Evolutionary conservation across 2,329 filamentous ascomycete species (phyloP).

Genomic region (Pseudogymnoascus pannorum): DNA sequence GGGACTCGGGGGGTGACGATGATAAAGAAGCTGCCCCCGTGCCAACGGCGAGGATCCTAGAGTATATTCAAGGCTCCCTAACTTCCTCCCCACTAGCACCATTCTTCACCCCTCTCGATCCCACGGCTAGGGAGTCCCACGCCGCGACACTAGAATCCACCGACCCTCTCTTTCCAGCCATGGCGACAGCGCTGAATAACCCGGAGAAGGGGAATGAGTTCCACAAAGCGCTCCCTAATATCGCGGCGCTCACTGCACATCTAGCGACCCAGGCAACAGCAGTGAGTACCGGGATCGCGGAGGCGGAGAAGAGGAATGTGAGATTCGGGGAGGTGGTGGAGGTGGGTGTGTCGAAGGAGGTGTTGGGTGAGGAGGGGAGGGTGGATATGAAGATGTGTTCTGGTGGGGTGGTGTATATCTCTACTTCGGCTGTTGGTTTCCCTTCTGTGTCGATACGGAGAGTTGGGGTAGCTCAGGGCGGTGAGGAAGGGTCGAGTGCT

Average conservation of each 20-base stretch:
- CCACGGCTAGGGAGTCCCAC: conserved; percentile 55
- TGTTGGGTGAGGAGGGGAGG: conserved; percentile 11
- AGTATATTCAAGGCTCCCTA: conserved; percentile 69
- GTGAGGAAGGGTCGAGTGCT: too few species aligned
- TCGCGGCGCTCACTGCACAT: conserved; percentile 57
- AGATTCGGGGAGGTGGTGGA: conserved; percentile 49
- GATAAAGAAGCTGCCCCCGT: conserved; percentile 67
- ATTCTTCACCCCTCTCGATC: conserved; percentile 51
- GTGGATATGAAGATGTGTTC: conserved; percentile 24
- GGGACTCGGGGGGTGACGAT: conserved; percentile 58
- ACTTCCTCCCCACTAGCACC: conserved; percentile 55
- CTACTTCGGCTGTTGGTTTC: not conserved
- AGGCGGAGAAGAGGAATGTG: conserved; percentile 61
- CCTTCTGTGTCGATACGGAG: not conserved
- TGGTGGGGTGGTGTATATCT: not conserved
- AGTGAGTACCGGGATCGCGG: conserved; percentile 61
- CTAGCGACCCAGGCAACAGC: conserved; percentile 50
- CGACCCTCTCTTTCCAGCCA: conserved; percentile 18
- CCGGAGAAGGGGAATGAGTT: conserved; percentile 18
- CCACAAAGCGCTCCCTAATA: conserved; percentile 47
- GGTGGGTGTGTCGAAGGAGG: conserved; percentile 16
- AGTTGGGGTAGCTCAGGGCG: not conserved
- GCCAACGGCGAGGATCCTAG: conserved; percentile 63
- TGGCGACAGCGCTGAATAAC: conserved; percentile 30
- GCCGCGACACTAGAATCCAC: conserved; percentile 42